Base-by-base conservation (phyloP, 2,329 filamentous ascomycete genomes). In the Aspergillus pseudonomiae region DNA sequence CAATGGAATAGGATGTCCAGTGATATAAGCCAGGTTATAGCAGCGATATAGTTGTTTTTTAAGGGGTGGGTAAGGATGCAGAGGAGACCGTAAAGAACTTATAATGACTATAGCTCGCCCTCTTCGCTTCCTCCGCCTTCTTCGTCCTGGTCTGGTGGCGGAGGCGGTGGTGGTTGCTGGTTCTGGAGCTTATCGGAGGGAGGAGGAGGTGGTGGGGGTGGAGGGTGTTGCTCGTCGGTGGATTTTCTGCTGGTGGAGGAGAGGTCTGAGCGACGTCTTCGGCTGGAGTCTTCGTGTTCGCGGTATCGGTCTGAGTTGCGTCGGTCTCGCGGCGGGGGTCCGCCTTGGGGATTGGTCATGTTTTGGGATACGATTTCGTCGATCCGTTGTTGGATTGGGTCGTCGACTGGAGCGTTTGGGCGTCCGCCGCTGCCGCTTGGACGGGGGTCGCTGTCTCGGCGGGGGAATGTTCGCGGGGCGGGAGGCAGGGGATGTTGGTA, bases 51-150 rank as follows among this genome's bases (percentile, higher is more conserved):
- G 16, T 7, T 41, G 39, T n/a, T 41, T 41, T n/a, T 41, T 19
- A 50, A 43, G 3, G 7, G 6, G 41, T 21, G 21, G 21, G 14
- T 30, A n/a, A 21, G 12, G 11, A 39, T 28, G 19, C n/a, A 6
- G 19, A 28, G 21, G 5, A 12, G 14, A n/a, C 26, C 26, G 30
- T 19, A 36, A 41, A 36, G 46, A 6, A 50, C 24, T 28, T 11
- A 14, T 9, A 45, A 26, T 28, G 12, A 36, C 12, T 61, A 80
- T 41, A 80, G 69, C 64, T 81, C 79, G 16, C 79, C 79, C 60
- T 81, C 79, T 65, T 81, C 79, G 59, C 79, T 81, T 4, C 79
- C 78, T 32, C 73, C 77, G 7, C 73, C 77, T 48, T 78, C 77
- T 24, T 73, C 73, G 24, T 68, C 65, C 39, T 53, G 36, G 26